Conservation (phyloP, 1,284 basidiomycete genomes). For the Austropuccinia psidii region DNA sequence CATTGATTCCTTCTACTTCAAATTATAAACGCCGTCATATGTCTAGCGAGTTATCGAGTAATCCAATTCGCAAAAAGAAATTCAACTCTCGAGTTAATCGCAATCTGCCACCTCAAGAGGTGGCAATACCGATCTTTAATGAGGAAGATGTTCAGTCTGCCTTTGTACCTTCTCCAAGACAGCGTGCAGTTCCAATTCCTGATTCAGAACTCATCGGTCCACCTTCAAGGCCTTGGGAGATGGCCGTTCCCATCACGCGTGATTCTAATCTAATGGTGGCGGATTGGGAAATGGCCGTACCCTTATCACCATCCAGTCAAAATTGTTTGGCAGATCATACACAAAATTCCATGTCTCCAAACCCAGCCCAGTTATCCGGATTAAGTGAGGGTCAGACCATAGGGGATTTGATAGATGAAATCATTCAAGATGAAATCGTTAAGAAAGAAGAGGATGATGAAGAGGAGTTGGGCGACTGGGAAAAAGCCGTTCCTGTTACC, state of each 20-base stretch:
- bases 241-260: conserved; percentile 20
- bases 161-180: background rate
- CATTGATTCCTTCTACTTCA: background rate
- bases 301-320: conserved; percentile 1
- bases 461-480: too few species aligned
- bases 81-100: background rate
- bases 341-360: too few species aligned
- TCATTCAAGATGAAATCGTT: too few species aligned
- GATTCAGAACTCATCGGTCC: conserved; percentile 23
- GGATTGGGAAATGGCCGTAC: conserved; percentile 23
- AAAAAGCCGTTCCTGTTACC: too few species aligned
- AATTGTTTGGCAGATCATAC: too few species aligned
- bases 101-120: conserved; percentile 25
- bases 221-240: conserved; percentile 12
- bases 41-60: background rate
- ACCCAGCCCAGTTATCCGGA: background rate
- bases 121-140: conserved; percentile 27
- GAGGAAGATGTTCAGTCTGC: background rate
- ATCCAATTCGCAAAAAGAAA: conserved; percentile 13
- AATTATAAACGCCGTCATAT: background rate
- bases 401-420: too few species aligned
- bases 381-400: too few species aligned
- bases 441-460: too few species aligned
- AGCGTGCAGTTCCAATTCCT: conserved; percentile 9
- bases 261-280: background rate